These are phyloP conservation scores for Trichosporon sp. DNA, from an alignment of 1,284 basidiomycete genomes.

Conservation along the genomic window DNA sequence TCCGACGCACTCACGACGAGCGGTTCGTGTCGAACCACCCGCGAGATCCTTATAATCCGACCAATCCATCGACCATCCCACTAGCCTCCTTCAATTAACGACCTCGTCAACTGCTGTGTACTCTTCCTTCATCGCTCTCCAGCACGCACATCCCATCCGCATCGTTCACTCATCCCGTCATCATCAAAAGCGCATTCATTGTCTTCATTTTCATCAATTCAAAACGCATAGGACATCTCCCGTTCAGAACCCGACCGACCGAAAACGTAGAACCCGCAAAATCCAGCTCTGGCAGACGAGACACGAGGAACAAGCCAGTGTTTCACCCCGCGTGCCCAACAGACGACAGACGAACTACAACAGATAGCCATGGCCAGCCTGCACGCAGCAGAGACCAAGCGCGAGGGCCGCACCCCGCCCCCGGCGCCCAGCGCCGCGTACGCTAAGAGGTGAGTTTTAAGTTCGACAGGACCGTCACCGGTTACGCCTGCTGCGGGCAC, in stretches of 20 bases:
- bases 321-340: neutral
- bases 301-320: neutral
- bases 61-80: neutral
- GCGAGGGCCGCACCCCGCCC: slow-evolving; percentile 63
- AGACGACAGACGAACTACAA: slow-evolving; percentile 6
- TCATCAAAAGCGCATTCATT: slow-evolving; percentile 4
- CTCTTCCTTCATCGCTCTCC: neutral
- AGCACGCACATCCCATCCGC: neutral
- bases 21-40: neutral
- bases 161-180: slow-evolving; percentile 15
- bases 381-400: slow-evolving; percentile 6
- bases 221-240: neutral
- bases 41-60: slow-evolving; percentile 17
- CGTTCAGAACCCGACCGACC: neutral
- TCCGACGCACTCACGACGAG: slow-evolving; percentile 17
- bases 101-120: slow-evolving; percentile 15
- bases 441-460: slow-evolving; percentile 70
- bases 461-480: slow-evolving; percentile 24
- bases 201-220: slow-evolving; percentile 4
- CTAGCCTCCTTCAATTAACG: slow-evolving; percentile 8
- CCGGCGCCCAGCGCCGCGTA: slow-evolving; percentile 84
- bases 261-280: neutral
- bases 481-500: neutral
- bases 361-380: neutral
- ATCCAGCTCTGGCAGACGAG: neutral